Evolutionary conservation across 768 basidiomycete species (phyloP).

Genomic region (Lactifluus volemus): DNA sequence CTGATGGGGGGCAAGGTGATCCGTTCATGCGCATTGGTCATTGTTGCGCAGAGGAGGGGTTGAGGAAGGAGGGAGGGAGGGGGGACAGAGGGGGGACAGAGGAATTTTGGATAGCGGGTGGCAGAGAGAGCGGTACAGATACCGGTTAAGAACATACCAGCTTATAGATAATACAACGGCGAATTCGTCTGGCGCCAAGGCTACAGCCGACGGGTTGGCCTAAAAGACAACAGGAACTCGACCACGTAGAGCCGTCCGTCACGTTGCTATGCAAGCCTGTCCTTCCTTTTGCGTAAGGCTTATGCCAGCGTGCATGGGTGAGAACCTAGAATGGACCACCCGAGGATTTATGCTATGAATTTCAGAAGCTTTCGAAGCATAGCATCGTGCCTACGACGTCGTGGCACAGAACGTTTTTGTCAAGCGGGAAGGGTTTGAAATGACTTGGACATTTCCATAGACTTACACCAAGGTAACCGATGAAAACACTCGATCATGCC

Average conservation of each 20-base stretch:
- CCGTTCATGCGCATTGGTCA: conserved; percentile 17
- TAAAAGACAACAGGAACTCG: conserved; percentile 5
- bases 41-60: neutral
- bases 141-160: conserved; percentile 8
- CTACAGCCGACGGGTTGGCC: neutral
- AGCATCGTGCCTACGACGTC: conserved; percentile 12
- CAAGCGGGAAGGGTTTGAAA: conserved; percentile 2
- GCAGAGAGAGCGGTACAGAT: neutral
- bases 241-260: conserved; percentile 18
- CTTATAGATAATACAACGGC: conserved; percentile 11
- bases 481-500: conserved; percentile 14
- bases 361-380: conserved; percentile 14
- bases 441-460: conserved; percentile 12
- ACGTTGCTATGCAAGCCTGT: conserved; percentile 14
- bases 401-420: conserved; percentile 11
- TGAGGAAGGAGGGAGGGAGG: neutral
- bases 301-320: conserved; percentile 16
- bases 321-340: conserved; percentile 12
- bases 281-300: conserved; percentile 16
- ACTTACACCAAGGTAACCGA: conserved; percentile 14
- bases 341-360: conserved; percentile 17
- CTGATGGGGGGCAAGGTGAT: conserved; percentile 14
- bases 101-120: neutral
- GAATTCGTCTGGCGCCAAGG: conserved; percentile 5
- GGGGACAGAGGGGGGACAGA: neutral